phyloP scores from a whole-genome alignment of 768 basidiomycete species.

The Russula dissimulans region DNA sequence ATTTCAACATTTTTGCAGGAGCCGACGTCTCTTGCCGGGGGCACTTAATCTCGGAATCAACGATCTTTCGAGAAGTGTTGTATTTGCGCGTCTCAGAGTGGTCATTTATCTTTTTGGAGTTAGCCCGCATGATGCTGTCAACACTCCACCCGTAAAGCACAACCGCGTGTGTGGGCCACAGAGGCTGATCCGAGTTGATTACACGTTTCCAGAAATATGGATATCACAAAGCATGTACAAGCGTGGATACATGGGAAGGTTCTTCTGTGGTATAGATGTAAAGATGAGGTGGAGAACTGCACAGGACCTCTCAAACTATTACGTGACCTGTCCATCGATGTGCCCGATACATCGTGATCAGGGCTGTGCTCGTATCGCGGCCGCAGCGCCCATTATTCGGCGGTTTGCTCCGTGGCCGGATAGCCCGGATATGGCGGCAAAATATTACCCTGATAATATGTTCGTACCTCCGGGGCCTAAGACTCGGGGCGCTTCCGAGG shows the following conservation, averaged over 20 bases:
- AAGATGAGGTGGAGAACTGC: conserved; percentile 9
- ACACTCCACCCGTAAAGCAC: conserved; percentile 7
- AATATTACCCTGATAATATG: conserved; percentile 18
- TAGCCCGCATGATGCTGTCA: conserved; percentile 18
- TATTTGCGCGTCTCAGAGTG: conserved; percentile 3
- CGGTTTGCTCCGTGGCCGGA: conserved; percentile 13
- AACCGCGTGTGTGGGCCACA: conserved; percentile 2
- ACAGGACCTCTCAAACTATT: conserved; percentile 8
- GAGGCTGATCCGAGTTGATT: conserved; percentile 9
- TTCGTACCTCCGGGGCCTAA: conserved; percentile 17
- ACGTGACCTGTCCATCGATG: conserved; percentile 18
- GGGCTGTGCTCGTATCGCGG: conserved; percentile 12
- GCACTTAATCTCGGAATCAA: conserved; percentile 16
- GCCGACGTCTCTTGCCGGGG: conserved; percentile 9
- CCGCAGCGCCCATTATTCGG: conserved; percentile 18
- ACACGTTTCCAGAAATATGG: conserved; percentile 11
- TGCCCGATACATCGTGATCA: conserved; percentile 15
- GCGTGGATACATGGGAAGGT: conserved; percentile 10
- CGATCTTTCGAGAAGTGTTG: conserved; percentile 16
- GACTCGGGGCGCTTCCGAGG: conserved; percentile 13
- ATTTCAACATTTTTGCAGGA: conserved; percentile 13
- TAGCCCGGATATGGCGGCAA: conserved; percentile 10
- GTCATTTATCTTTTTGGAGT: conserved; percentile 19
- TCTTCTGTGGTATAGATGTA: conserved; percentile 1
- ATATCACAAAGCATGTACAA: conserved; percentile 12